Base-by-base conservation (phyloP, 2,329 filamentous ascomycete species). In the Apiospora sp. region DNA sequence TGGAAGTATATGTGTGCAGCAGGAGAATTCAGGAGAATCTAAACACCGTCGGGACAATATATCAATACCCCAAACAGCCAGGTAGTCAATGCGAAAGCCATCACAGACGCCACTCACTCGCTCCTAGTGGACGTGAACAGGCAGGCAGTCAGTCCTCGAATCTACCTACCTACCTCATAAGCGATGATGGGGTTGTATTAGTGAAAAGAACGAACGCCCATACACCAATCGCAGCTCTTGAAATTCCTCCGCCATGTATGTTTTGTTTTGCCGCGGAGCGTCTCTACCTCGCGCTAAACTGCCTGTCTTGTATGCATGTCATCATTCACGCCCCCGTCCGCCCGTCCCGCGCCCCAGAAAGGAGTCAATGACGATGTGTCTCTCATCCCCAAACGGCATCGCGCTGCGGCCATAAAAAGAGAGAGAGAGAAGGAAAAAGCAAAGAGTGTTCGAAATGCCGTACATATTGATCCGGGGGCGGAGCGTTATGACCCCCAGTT, bases 211-310 rank as follows among this genome's bases (percentile, higher is more conserved):
- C 24, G 49, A 16, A 61, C 19, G 7, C 22, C 27, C 10, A 41
- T 2, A 1, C 10, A 41, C 37, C 37, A 41, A 41, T 41, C 6
- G 7, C 7, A 41, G 37, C 37, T 41, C 37, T 7, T 10, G 6
- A 10, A 41, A 6, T 16, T 14, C 24, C 49, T 54, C 24, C 16
- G 27, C 30, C 7, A 4, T 22, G 24, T 24, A 12, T 22, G 27
- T 22, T 58, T 58, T 61, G 30, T 64, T 37, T 61, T 61, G 34
- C 58, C 58, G 58, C 58, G 34, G 10, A 41, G 58, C 49, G n/a
- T 64, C 19, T 64, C 27, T 61, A 22, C 34, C 6, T n/a, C 58
- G 58, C 58, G 19, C 30, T 64, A 64, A 64, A 13, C 54, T 64
- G 27, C 34, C 14, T 64, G 30, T 41, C 16, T 64, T 19, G 34